Percentiles rank a stretch among this genome's conserved stretches.
phyloP scores from a whole-genome alignment of 306 rosid species.

The Pyrus pyrifolia region DNA sequence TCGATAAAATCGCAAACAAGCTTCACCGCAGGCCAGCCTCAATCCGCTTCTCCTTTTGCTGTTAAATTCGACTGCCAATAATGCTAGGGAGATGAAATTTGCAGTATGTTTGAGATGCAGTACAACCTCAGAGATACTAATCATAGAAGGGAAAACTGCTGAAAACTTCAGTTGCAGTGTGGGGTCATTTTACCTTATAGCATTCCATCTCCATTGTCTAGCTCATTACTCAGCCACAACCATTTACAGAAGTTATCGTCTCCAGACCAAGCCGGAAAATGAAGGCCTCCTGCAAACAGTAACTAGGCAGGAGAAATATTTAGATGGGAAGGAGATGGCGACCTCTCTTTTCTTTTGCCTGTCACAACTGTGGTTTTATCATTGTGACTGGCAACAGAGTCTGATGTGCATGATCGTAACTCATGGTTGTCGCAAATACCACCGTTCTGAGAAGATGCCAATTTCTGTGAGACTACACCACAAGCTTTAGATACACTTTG shows the following conservation, averaged over 20 bases:
- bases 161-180: background rate
- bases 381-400: conserved; percentile 2
- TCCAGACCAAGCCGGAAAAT: background rate
- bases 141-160: background rate
- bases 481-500: conserved; percentile 17
- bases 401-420: conserved; percentile 7
- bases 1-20: background rate
- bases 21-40: background rate
- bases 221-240: background rate
- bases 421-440: background rate
- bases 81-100: background rate
- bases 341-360: conserved; percentile 76
- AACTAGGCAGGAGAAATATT: background rate
- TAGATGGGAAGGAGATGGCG: conserved; percentile 31
- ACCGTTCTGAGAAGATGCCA: conserved; percentile 20
- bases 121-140: background rate
- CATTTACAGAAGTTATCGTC: background rate
- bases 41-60: background rate
- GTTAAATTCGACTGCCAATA: background rate
- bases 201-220: background rate
- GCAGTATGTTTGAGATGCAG: background rate
- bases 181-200: background rate
- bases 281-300: background rate
- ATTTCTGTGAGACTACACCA: conserved; percentile 11
- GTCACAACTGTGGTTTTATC: conserved; percentile 16